A percentile compares a stretch with the other conserved stretches of the same genome.
phyloP scores from a whole-genome alignment of 2,329 filamentous ascomycete species.

The Clarireedia paspali region DNA sequence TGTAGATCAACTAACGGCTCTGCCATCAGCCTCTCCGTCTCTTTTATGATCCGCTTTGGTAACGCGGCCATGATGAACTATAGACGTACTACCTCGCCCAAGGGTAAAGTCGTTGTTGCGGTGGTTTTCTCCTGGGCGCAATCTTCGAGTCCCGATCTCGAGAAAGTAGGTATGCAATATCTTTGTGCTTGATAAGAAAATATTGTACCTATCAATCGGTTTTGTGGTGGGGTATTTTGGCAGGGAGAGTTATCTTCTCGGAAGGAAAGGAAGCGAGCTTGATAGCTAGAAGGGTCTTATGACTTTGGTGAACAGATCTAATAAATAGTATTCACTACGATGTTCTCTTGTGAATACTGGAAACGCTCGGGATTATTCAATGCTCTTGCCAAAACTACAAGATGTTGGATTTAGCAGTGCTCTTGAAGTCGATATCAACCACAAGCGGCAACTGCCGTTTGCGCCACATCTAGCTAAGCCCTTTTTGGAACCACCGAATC shows the following conservation, averaged over 20 bases:
- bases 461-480: neutral
- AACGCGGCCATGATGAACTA: conserved; percentile 49
- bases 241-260: neutral
- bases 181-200: conserved; percentile 6
- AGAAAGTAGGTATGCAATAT: neutral
- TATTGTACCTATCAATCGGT: neutral
- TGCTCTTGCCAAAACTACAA: neutral
- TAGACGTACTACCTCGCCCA: no score
- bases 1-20: conserved; percentile 64
- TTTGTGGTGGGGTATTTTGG: conserved; percentile 1
- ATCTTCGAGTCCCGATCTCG: neutral
- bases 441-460: conserved; percentile 6
- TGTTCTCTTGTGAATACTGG: no score
- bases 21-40: conserved; percentile 93
- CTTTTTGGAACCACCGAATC: neutral
- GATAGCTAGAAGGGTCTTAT: no score
- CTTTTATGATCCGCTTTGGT: conserved; percentile 96
- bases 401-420: neutral
- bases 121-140: neutral
- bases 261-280: neutral
- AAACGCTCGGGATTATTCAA: no score
- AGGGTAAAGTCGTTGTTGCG: neutral
- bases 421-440: neutral
- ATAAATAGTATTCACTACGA: no score
- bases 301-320: no score